Conservation (phyloP, 345 rosid genomes). For the Viola odorata region DNA sequence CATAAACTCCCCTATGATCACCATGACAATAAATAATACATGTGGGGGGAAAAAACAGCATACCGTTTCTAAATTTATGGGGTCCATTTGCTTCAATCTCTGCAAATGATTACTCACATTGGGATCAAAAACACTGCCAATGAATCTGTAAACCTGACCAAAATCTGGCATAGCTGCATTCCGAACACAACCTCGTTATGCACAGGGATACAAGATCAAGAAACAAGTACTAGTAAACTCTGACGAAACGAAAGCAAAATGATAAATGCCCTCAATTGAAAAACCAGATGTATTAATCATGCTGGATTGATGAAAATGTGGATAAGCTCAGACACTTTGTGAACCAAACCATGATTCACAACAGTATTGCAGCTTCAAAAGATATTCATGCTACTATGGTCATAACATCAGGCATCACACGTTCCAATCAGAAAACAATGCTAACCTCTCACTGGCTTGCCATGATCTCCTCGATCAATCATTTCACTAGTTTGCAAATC, state of each 20-base stretch:
- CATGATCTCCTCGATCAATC: constrained; percentile 25
- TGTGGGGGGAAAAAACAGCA: constrained; percentile 2
- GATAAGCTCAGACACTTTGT: background rate
- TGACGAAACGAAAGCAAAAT: too few species aligned
- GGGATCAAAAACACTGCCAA: constrained; percentile 89
- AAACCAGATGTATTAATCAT: background rate
- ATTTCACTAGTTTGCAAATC: constrained; percentile 27
- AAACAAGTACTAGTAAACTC: background rate
- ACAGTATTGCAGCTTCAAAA: background rate
- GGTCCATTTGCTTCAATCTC: constrained; percentile 85
- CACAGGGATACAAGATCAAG: background rate
- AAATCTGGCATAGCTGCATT: constrained; percentile 85
- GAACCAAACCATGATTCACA: background rate
- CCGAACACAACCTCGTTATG: background rate
- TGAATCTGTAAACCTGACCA: constrained; percentile 81
- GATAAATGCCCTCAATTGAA: background rate
- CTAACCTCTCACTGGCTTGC: constrained; percentile 41
- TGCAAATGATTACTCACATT: constrained; percentile 52
- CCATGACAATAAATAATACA: background rate
- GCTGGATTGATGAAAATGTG: background rate
- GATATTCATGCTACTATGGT: background rate
- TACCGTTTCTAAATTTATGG: constrained; percentile 76
- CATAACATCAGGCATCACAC: background rate
- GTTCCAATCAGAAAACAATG: constrained; percentile 12
- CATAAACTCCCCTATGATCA: background rate